These are phyloP conservation scores for Thraustochytrium striatum DNA, from an alignment of 352 stramenopile genomes.

Conservation along the genomic window DNA sequence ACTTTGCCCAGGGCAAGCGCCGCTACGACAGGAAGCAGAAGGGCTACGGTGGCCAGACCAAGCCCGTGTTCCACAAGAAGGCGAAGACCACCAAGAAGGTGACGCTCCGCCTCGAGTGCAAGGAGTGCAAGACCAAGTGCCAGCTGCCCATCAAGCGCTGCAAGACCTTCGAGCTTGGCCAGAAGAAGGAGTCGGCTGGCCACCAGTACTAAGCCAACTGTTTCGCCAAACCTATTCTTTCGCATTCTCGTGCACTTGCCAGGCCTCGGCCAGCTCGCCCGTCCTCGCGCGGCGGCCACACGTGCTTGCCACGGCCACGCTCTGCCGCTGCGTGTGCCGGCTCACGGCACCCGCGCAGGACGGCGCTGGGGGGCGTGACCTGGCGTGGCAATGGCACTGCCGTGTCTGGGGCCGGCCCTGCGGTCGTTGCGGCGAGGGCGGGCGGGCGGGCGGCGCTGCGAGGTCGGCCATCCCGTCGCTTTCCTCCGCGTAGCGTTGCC, in stretches of 20 bases:
- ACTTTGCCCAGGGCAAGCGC: slow-evolving; percentile 97
- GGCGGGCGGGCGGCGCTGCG: not conserved
- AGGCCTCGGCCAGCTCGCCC: not conserved
- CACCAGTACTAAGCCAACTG: slow-evolving; percentile 84
- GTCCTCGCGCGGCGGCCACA: too few species aligned
- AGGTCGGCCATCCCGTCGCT: not conserved
- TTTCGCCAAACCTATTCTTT: not conserved
- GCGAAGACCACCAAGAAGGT: slow-evolving; percentile 98
- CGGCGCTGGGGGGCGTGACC: too few species aligned
- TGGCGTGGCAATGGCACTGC: not conserved
- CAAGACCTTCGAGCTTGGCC: slow-evolving; percentile 99
- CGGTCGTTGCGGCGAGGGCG: not conserved
- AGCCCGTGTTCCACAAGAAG: slow-evolving; percentile 99
- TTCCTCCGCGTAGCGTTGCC: too few species aligned
- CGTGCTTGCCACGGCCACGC: not conserved
- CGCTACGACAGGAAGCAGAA: slow-evolving; percentile 99
- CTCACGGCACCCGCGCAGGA: too few species aligned
- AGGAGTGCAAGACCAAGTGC: slow-evolving; percentile 99
- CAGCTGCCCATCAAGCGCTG: slow-evolving; percentile 97
- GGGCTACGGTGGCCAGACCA: slow-evolving; percentile 99
- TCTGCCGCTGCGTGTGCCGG: too few species aligned
- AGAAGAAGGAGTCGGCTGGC: slow-evolving; percentile 96
- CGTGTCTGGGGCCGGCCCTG: too few species aligned
- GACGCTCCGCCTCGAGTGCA: slow-evolving; percentile 97
- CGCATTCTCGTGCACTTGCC: not conserved